phyloP scores from a whole-genome alignment of 768 basidiomycete species.

The Mrakia blollopis region DNA sequence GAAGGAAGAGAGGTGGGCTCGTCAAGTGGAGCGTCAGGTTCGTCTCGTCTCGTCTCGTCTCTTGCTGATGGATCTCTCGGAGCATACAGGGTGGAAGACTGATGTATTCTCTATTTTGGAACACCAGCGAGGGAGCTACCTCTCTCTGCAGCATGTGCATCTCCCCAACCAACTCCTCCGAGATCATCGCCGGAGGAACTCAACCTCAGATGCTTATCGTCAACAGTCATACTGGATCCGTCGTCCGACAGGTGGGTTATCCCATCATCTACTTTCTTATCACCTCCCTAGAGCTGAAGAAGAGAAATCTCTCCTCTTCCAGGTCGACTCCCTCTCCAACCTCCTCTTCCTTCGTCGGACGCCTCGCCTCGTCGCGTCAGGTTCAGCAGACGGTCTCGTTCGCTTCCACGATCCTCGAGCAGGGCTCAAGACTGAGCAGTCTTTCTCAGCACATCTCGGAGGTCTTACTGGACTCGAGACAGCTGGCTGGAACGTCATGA shows the following conservation, averaged over 20 bases:
- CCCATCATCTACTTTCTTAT: slow-evolving; percentile 39
- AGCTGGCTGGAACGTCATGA: slow-evolving; percentile 29
- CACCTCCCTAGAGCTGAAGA: slow-evolving; percentile 61
- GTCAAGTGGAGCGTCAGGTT: slow-evolving; percentile 46
- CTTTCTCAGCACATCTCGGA: slow-evolving; percentile 31
- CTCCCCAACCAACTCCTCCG: slow-evolving; percentile 48
- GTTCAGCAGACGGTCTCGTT: slow-evolving; percentile 31
- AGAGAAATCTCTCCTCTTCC: neutral
- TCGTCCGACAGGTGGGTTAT: slow-evolving; percentile 53
- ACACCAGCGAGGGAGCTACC: slow-evolving; percentile 21
- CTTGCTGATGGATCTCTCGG: neutral
- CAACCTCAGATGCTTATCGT: slow-evolving; percentile 61
- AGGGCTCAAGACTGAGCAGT: slow-evolving; percentile 10
- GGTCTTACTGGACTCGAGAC: slow-evolving; percentile 32
- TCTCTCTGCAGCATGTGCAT: slow-evolving; percentile 34
- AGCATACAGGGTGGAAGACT: neutral
- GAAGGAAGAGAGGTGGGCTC: slow-evolving; percentile 45
- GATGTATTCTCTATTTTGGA: too few relatives aligned
- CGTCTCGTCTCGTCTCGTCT: slow-evolving; percentile 18
- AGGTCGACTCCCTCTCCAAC: slow-evolving; percentile 31
- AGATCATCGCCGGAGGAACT: slow-evolving; percentile 54
- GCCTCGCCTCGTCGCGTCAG: slow-evolving; percentile 24
- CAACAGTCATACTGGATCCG: slow-evolving; percentile 66
- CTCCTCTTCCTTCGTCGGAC: slow-evolving; percentile 31
- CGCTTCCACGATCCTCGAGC: slow-evolving; percentile 28